These are phyloP conservation scores for Thielaviopsis cerberus DNA, from an alignment of 2,329 filamentous ascomycete species.

Conservation along the genomic window DNA sequence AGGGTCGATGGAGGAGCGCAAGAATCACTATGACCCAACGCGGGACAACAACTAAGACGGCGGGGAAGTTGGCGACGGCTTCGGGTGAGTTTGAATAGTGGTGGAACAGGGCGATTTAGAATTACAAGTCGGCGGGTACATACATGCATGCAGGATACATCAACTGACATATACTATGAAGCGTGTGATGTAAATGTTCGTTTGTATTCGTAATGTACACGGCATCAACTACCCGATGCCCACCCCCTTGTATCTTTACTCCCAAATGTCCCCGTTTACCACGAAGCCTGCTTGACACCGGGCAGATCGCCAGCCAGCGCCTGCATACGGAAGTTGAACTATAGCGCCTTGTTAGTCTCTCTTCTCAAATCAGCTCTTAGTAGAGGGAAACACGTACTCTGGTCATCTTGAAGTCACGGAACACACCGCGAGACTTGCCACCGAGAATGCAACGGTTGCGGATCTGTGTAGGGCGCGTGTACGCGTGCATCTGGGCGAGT, in stretches of 20 bases:
- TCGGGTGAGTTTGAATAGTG: background rate
- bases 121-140: background rate
- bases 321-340: conserved; percentile 89
- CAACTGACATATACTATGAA: background rate
- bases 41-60: conserved; percentile 1
- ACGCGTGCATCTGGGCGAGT: conserved; percentile 85
- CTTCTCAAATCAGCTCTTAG: background rate
- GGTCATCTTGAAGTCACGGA: conserved; percentile 80
- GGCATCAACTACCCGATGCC: background rate
- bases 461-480: conserved; percentile 85
- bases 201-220: conserved; percentile 11
- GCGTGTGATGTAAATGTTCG: background rate
- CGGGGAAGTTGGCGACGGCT: background rate
- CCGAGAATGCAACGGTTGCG: conserved; percentile 83
- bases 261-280: conserved; percentile 40
- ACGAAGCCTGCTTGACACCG: conserved; percentile 89
- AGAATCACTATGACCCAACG: conserved; percentile 8
- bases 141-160: background rate
- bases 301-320: conserved; percentile 71
- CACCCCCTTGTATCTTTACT: background rate
- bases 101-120: background rate
- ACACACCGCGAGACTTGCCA: conserved; percentile 76
- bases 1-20: conserved; percentile 7
- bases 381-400: conserved; percentile 42
- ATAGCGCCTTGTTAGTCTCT: background rate